Base-by-base conservation (phyloP, 2,329 filamentous ascomycete species). In the Beauveria asiatica region DNA sequence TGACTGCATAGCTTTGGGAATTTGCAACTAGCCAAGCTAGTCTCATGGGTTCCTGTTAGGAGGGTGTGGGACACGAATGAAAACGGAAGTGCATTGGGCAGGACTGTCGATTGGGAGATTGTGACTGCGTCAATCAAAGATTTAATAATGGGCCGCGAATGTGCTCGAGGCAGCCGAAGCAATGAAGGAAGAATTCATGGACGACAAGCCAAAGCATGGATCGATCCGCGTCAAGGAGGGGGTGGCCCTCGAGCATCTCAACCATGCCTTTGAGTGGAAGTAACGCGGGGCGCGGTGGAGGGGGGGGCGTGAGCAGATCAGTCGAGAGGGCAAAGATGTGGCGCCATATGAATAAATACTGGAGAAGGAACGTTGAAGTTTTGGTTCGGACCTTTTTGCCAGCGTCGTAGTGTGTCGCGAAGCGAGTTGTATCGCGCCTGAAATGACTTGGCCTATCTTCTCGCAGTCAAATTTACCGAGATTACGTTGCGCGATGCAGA, bases 261-360 rank as follows among this genome's bases (percentile, higher is more conserved):
- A n/a, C 30, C 25, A 19, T 16, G 17, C 19, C 5, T 19, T 17
- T 23, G 30, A 41, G 52, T 55, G 52, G 39, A 55, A 41, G 52
- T 45, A 46, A 37, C 41, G 41, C 44, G 53, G 42, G 42, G 42
- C 42, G 42, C 9, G 27, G 44, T 37, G 42, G 53, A 23, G 45
- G 33, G 33, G 33, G 37, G 51, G 56, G 56, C 17, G 56, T 57
- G 46, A 30, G 23, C 25, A 44, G 46, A 51, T 51, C 54, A 46
- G 54, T 25, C 27, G 13, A 57, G 33, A 57, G 44, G 33, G 55
- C 33, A 42, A 48, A 49, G 55, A 50, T 57, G 54, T 48, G 44
- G 54, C 44, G 45, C 54, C 21, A 41, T 57, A 33, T 13, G 10
- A 55, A 45, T 42, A 44, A 55, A 45, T 42, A 54, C 53, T 46